Conservation (phyloP, 2,329 filamentous ascomycete species). For the Dothiorella sarmentorum region DNA sequence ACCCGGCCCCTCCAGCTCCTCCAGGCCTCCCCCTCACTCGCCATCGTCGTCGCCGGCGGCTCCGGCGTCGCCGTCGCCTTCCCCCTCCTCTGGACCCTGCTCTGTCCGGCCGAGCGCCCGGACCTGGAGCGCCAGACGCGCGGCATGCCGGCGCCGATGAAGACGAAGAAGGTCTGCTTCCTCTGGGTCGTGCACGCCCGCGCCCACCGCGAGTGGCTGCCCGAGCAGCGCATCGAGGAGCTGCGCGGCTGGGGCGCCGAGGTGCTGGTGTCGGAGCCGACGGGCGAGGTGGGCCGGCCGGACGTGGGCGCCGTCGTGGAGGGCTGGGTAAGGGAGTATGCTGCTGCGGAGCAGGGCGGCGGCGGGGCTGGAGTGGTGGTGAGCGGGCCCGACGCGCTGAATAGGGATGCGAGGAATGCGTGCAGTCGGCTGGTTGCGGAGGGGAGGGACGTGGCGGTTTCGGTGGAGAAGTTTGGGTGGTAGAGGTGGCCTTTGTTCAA, state of each 20-base stretch:
- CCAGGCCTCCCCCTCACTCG: slow-evolving; percentile 46
- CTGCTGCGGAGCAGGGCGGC: too few relatives aligned
- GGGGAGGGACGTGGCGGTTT: slow-evolving; percentile 51
- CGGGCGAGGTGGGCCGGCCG: slow-evolving; percentile 51
- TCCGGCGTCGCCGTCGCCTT: slow-evolving; percentile 64
- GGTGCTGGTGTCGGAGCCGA: slow-evolving; percentile 54
- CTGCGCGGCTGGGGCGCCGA: slow-evolving; percentile 50
- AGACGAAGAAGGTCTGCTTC: slow-evolving; percentile 44
- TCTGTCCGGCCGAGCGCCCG: slow-evolving; percentile 27
- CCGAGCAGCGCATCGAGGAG: slow-evolving; percentile 48
- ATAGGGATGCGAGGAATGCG: slow-evolving; percentile 57
- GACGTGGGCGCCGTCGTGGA: slow-evolving; percentile 48
- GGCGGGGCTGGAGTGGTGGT: slow-evolving; percentile 52
- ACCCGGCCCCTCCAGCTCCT: slow-evolving; percentile 54
- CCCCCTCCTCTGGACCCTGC: slow-evolving; percentile 55
- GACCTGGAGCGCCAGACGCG: slow-evolving; percentile 24
- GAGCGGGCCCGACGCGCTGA: slow-evolving; percentile 61
- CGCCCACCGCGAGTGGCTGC: slow-evolving; percentile 55
- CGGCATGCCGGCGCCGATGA: slow-evolving; percentile 9
- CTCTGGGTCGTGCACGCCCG: slow-evolving; percentile 59
- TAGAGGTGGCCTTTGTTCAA: too few relatives aligned
- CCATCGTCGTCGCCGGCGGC: slow-evolving; percentile 60
- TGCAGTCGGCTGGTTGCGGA: slow-evolving; percentile 49
- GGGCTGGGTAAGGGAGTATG: slow-evolving; percentile 35
- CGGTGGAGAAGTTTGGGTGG: slow-evolving; percentile 68